A percentile compares a stretch with the other conserved stretches of the same genome.
Evolutionary conservation across 805 yeast genomes (phyloP).

Genomic region (Saturnispora saitoi): DNA sequence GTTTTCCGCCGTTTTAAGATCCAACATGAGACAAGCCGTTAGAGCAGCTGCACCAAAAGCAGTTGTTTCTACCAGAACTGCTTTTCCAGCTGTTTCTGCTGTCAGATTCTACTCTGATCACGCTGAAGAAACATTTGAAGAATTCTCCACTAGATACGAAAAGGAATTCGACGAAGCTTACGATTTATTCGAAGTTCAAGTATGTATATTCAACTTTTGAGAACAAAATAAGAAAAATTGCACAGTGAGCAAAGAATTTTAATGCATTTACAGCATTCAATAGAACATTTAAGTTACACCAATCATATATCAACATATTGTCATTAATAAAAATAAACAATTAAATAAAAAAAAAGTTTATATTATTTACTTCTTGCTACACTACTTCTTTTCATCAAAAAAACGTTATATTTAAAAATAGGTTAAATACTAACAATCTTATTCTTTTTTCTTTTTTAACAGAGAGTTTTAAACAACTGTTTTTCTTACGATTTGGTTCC

Average conservation of each 20-base stretch:
- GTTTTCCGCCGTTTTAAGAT: constrained; percentile 23
- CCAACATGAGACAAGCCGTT: constrained; percentile 27
- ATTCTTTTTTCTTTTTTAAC: constrained; percentile 24
- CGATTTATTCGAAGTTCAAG: constrained; percentile 76
- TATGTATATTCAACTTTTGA: constrained; percentile 16
- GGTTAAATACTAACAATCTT: constrained; percentile 22
- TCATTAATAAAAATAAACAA: not conserved
- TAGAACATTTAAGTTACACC: not conserved
- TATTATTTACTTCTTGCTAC: not conserved
- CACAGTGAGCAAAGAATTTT: not conserved
- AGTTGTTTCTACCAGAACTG: constrained; percentile 15
- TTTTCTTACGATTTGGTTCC: constrained; percentile 98
- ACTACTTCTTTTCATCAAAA: too few species aligned
- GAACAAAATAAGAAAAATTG: not conserved
- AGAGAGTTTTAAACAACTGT: constrained; percentile 94
- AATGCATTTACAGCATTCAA: not conserved
- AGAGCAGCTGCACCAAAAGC: constrained; percentile 28
- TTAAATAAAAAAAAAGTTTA: not conserved
- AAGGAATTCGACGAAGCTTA: constrained; percentile 93
- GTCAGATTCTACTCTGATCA: constrained; percentile 69
- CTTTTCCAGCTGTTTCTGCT: constrained; percentile 14
- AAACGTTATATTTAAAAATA: too few species aligned
- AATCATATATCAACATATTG: not conserved
- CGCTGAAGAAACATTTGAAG: constrained; percentile 90
- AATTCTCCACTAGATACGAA: constrained; percentile 83